Percentiles rank a stretch among this genome's conserved stretches.
Conservation (phyloP, 2,329 filamentous ascomycete species). For the Dactylellina drechsleri region DNA sequence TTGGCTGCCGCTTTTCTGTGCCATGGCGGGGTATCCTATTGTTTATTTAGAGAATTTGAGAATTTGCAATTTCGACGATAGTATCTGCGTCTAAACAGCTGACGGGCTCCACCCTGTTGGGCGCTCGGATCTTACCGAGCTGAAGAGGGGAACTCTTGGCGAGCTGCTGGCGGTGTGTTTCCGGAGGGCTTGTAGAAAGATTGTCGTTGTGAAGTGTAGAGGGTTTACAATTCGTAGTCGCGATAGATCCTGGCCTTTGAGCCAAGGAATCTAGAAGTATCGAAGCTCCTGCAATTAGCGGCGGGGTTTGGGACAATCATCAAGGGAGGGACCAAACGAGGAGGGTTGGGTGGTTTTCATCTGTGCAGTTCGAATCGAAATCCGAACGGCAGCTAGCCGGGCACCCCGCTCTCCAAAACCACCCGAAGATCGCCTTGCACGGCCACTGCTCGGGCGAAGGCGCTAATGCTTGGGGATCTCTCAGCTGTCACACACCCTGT, state of each 20-base stretch:
- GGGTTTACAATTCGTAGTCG: background rate
- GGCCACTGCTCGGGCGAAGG: background rate
- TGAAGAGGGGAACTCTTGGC: too few relatives aligned
- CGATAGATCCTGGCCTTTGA: background rate
- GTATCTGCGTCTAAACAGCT: constrained; percentile 3
- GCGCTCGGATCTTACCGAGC: background rate
- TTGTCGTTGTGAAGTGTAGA: background rate
- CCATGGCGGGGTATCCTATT: constrained; percentile 21
- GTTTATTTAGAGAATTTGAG: background rate
- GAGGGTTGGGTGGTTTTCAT: background rate
- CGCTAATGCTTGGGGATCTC: constrained; percentile 23
- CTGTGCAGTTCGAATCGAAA: too few relatives aligned
- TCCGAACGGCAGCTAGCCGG: background rate
- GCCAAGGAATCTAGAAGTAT: background rate
- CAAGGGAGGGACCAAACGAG: too few relatives aligned
- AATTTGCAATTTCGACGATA: constrained; percentile 2
- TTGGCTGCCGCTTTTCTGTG: constrained; percentile 22
- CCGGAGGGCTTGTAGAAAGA: background rate
- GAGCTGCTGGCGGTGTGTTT: too few relatives aligned
- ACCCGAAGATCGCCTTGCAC: constrained; percentile 20
- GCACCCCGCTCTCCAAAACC: constrained; percentile 38
- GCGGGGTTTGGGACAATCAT: constrained; percentile 2
- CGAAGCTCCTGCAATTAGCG: background rate
- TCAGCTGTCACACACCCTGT: constrained; percentile 16
- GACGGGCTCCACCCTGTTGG: background rate